phyloP scores from a whole-genome alignment of 768 basidiomycete genomes.

The Tubosaeta sp. region DNA sequence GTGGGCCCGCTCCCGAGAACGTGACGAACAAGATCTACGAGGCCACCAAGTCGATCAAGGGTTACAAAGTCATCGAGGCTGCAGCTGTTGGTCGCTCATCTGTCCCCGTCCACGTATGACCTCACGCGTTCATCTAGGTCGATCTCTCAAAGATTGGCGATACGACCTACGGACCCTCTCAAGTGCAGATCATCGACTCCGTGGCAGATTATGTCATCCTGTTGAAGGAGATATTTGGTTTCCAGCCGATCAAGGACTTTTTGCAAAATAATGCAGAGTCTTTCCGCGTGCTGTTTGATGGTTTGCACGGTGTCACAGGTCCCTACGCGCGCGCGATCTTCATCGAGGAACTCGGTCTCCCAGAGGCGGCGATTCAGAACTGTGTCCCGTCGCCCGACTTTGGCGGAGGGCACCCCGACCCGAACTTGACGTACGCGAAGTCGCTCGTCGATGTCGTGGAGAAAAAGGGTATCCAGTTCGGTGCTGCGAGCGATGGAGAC shows the following conservation, averaged over 20 bases:
- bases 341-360: conserved; percentile 75
- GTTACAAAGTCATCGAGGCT: conserved; percentile 81
- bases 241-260: conserved; percentile 87
- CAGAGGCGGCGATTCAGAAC: conserved; percentile 82
- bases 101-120: not conserved
- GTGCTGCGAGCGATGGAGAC: conserved; percentile 96
- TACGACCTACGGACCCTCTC: conserved; percentile 72
- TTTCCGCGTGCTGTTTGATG: conserved; percentile 91
- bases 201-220: conserved; percentile 84
- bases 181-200: conserved; percentile 91
- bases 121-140: conserved; percentile 42
- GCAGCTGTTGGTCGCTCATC: conserved; percentile 53
- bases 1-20: conserved; percentile 94
- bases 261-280: conserved; percentile 61
- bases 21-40: conserved; percentile 96
- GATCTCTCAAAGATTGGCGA: conserved; percentile 83
- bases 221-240: conserved; percentile 90
- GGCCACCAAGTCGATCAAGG: conserved; percentile 79
- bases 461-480: conserved; percentile 79
- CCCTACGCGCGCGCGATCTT: conserved; percentile 92
- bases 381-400: conserved; percentile 91
- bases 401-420: conserved; percentile 97
- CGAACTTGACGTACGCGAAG: conserved; percentile 97
- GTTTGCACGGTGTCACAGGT: conserved; percentile 93
- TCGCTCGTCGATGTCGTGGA: conserved; percentile 91